phyloP scores from a whole-genome alignment of 768 basidiomycete species.

The Suillus decipiens region DNA sequence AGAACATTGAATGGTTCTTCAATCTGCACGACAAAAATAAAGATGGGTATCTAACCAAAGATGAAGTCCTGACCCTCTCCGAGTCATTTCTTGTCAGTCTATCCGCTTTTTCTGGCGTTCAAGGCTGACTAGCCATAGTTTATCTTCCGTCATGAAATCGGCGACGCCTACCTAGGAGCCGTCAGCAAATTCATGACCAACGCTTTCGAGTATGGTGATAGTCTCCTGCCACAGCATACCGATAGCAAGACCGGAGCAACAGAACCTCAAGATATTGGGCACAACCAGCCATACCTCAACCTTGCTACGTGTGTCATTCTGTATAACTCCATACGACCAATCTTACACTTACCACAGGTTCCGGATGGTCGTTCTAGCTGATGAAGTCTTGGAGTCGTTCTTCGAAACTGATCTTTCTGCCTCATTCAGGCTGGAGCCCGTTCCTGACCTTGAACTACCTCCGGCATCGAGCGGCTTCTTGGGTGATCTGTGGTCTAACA shows the following conservation, averaged over 20 bases:
- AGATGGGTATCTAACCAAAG: constrained; percentile 93
- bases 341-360: constrained; percentile 54
- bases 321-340: constrained; percentile 1
- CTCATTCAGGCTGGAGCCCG: constrained; percentile 79
- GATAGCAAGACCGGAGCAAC: constrained; percentile 38
- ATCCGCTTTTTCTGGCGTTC: constrained; percentile 10
- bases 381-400: constrained; percentile 95
- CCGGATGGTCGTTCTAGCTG: constrained; percentile 98
- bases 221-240: constrained; percentile 60
- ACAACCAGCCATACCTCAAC: constrained; percentile 91
- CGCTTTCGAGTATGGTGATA: constrained; percentile 96
- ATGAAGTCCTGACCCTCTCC: constrained; percentile 93
- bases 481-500: constrained; percentile 86
- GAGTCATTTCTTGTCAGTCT: constrained; percentile 83
- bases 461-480: constrained; percentile 60
- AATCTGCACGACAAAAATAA: constrained; percentile 94
- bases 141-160: constrained; percentile 96
- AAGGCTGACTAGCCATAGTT: constrained; percentile 55
- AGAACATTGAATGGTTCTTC: constrained; percentile 99
- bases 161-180: constrained; percentile 94
- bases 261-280: constrained; percentile 51
- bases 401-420: constrained; percentile 90
- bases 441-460: constrained; percentile 68
- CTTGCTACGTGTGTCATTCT: constrained; percentile 68
- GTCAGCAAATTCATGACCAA: constrained; percentile 98